Evolutionary conservation across 441 rosid species (phyloP).

Genomic region (Gossypium gossypioides): DNA sequence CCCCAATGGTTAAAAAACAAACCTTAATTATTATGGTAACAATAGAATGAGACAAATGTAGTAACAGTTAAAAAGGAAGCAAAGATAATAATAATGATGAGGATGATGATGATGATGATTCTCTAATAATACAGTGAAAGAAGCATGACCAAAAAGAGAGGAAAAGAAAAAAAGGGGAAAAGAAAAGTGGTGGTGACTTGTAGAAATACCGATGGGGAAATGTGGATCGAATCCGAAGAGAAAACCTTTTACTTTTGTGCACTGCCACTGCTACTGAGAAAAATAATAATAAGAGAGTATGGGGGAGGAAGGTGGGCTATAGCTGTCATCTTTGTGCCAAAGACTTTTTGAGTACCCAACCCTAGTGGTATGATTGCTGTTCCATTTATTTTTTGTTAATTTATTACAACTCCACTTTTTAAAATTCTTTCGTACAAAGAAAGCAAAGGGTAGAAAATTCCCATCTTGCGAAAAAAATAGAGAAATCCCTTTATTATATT

Average conservation of each 20-base stretch:
- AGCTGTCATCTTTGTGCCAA: not conserved
- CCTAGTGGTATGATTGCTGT: slow-evolving; percentile 8
- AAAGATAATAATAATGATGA: not conserved
- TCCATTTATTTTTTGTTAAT: not conserved
- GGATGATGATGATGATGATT: not conserved
- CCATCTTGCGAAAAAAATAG: not conserved
- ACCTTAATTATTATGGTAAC: no score
- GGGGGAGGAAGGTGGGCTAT: no score
- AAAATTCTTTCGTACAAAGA: slow-evolving; percentile 34
- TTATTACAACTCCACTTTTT: not conserved
- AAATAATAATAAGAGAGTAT: no score
- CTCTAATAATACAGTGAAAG: not conserved
- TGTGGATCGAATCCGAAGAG: slow-evolving; percentile 39
- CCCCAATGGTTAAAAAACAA: no score
- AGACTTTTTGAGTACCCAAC: not conserved
- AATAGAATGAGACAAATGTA: no score
- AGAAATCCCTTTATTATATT: no score
- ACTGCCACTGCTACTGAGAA: no score
- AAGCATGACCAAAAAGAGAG: not conserved
- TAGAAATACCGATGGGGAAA: slow-evolving; percentile 15
- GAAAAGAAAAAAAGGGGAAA: not conserved
- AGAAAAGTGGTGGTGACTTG: not conserved
- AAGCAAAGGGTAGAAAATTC: slow-evolving; percentile 33
- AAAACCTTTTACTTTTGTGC: not conserved
- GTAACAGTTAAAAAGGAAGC: no score